Evolutionary conservation across 306 rosid species (phyloP).

Genomic region (Pterocarpus macrocarpus): DNA sequence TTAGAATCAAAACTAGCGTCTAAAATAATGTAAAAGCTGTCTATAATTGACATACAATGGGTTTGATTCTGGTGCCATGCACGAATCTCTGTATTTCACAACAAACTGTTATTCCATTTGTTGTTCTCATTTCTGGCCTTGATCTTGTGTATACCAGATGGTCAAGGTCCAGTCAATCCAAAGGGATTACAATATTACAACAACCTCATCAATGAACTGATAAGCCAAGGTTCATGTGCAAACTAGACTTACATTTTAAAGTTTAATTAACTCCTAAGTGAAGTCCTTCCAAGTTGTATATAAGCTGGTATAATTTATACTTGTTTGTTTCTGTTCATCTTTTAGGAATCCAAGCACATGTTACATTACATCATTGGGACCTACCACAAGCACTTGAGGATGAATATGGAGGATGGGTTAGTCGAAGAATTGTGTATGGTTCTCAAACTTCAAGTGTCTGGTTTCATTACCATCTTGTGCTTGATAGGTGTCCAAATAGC

Average conservation of each 20-base stretch:
- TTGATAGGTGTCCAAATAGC: no score
- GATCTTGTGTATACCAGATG: constrained; percentile 43
- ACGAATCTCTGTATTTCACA: no score
- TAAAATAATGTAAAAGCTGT: no score
- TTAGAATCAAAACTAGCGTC: no score
- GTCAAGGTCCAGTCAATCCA: constrained; percentile 63
- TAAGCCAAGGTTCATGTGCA: constrained; percentile 48
- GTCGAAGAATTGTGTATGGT: constrained; percentile 55
- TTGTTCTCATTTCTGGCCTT: no score
- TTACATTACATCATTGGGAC: constrained; percentile 59
- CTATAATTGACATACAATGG: no score
- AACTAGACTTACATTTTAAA: neutral
- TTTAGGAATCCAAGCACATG: constrained; percentile 72
- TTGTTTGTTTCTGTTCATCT: neutral
- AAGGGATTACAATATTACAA: constrained; percentile 68
- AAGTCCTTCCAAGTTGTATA: neutral
- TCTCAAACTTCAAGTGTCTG: neutral
- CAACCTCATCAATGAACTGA: constrained; percentile 63
- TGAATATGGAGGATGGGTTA: constrained; percentile 71
- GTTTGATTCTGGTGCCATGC: no score
- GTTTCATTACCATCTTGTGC: no score
- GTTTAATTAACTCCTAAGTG: neutral
- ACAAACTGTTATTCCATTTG: neutral
- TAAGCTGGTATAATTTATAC: neutral
- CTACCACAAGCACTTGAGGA: constrained; percentile 72